A percentile compares a stretch with the other conserved stretches of the same genome.
Conservation (phyloP, 2,329 filamentous ascomycete genomes). For the Penicillium vulpinum region DNA sequence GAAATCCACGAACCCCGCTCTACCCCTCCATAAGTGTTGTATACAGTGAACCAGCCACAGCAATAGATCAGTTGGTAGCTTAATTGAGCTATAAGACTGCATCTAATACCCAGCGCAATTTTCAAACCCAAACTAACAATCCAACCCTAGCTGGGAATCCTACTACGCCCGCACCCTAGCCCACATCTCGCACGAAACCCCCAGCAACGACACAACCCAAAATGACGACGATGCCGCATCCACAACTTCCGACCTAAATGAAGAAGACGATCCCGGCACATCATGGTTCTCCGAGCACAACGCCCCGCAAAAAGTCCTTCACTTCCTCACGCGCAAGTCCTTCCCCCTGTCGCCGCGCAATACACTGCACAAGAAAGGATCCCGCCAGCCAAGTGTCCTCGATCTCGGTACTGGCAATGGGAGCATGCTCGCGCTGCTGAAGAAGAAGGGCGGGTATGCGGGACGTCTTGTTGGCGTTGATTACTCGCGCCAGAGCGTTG, state of each 20-base stretch:
- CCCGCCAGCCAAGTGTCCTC: constrained; percentile 55
- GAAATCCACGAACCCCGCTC: constrained; percentile 3
- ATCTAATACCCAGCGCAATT: not conserved
- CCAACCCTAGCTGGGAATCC: constrained; percentile 62
- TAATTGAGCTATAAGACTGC: not conserved
- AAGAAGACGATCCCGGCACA: constrained; percentile 74
- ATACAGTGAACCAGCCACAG: not conserved
- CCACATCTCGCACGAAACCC: constrained; percentile 32
- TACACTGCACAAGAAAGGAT: constrained; percentile 21
- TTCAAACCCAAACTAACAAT: constrained; percentile 12
- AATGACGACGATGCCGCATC: not conserved
- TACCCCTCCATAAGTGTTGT: constrained; percentile 1
- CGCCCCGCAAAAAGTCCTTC: constrained; percentile 77
- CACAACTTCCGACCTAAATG: constrained; percentile 60
- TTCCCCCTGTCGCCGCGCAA: constrained; percentile 46
- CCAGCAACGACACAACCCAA: constrained; percentile 53
- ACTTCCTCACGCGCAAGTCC: constrained; percentile 59
- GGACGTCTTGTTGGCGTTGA: constrained; percentile 82
- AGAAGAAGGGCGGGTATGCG: constrained; percentile 63
- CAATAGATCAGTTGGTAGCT: not conserved
- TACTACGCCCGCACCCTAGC: constrained; percentile 48
- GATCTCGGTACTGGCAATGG: constrained; percentile 96
- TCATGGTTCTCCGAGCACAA: constrained; percentile 96
- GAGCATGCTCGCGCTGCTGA: constrained; percentile 79
- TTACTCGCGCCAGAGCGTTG: constrained; percentile 74